Percentiles rank a stretch among this genome's conserved stretches.
Evolutionary conservation across 805 yeast genomes (phyloP).

Genomic region (Lipomyces kockii): DNA sequence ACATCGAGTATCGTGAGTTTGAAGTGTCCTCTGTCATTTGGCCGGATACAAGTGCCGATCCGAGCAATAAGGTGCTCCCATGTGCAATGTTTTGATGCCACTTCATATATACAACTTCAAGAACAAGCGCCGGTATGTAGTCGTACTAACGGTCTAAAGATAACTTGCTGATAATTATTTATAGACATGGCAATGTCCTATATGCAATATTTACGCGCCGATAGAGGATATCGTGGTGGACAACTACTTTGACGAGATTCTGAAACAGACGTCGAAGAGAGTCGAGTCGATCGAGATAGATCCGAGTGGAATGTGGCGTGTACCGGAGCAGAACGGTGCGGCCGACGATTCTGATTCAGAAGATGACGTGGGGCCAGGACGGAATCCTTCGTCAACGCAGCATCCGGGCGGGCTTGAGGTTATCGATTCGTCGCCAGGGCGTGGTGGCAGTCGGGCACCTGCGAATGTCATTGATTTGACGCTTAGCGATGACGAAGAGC

Average conservation of each 20-base stretch:
- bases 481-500: constrained; percentile 35
- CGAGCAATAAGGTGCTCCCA: constrained; percentile 76
- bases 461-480: constrained; percentile 36
- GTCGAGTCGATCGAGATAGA: constrained; percentile 69
- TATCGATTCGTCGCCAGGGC: constrained; percentile 12
- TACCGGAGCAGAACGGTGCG: constrained; percentile 37
- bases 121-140: constrained; percentile 60
- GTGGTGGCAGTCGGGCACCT: constrained; percentile 6
- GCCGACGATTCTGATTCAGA: constrained; percentile 19
- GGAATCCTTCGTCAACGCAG: neutral
- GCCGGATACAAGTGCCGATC: constrained; percentile 71
- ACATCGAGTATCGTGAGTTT: constrained; percentile 69
- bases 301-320: constrained; percentile 75
- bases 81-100: constrained; percentile 85
- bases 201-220: constrained; percentile 62
- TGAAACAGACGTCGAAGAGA: constrained; percentile 57
- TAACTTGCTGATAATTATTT: neutral
- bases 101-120: constrained; percentile 73
- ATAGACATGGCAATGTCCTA: constrained; percentile 81
- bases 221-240: constrained; percentile 69
- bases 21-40: constrained; percentile 77
- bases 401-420: constrained; percentile 7
- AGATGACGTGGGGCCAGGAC: constrained; percentile 4
- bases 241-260: constrained; percentile 63
- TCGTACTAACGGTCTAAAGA: neutral